Percentiles rank a stretch among this genome's conserved stretches.
phyloP scores from a whole-genome alignment of 305 asterid species.

The Rubia tinctorum region DNA sequence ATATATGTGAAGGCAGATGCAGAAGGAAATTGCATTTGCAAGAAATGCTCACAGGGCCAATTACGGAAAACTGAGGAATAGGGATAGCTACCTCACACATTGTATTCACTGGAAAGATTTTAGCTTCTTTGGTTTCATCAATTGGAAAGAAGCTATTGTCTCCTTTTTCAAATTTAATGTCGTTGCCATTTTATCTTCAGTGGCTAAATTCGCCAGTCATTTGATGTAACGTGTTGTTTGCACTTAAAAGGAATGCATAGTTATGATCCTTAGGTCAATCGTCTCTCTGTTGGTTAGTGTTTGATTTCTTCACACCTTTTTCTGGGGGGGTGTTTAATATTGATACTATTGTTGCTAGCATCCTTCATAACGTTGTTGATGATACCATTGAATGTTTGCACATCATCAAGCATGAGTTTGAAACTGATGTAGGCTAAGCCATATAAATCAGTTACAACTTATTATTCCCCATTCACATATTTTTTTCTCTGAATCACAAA shows the following conservation, averaged over 20 bases:
- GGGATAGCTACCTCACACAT: constrained; percentile 68
- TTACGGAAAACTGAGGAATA: constrained; percentile 77
- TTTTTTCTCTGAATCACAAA: neutral
- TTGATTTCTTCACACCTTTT: constrained; percentile 8
- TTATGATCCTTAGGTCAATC: constrained; percentile 1
- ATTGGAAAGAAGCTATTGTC: constrained; percentile 70
- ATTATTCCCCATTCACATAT: neutral
- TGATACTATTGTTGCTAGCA: constrained; percentile 91
- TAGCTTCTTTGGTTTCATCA: constrained; percentile 83
- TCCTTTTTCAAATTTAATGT: constrained; percentile 22
- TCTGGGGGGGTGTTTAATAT: constrained; percentile 21
- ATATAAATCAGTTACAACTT: constrained; percentile 78
- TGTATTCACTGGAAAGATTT: constrained; percentile 87
- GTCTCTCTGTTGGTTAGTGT: neutral
- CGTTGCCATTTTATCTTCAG: constrained; percentile 13
- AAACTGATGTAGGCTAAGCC: constrained; percentile 74
- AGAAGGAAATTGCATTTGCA: constrained; percentile 89
- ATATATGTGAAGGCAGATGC: constrained; percentile 91
- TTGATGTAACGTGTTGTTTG: neutral
- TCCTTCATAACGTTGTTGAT: constrained; percentile 91
- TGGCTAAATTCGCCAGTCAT: neutral
- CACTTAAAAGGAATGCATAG: neutral
- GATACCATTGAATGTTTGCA: constrained; percentile 75
- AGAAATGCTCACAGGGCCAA: constrained; percentile 95
- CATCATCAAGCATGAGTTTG: constrained; percentile 77